phyloP scores from a whole-genome alignment of 2,329 filamentous ascomycete species.

The Trichoderma atroviride region DNA sequence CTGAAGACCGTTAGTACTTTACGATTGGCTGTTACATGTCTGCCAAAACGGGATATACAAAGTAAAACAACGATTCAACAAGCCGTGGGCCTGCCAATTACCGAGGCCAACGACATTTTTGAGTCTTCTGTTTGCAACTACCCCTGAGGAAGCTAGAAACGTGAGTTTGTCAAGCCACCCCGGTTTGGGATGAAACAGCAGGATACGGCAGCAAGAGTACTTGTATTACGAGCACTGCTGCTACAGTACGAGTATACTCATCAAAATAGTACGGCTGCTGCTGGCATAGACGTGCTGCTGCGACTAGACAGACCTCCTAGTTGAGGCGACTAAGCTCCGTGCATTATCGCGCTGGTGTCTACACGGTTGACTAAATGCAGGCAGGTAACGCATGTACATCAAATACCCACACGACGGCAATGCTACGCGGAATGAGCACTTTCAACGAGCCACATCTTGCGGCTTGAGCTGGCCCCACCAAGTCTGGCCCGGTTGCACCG shows the following conservation, averaged over 20 bases:
- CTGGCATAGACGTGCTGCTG: neutral
- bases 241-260: slow-evolving; percentile 1
- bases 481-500: slow-evolving; percentile 25
- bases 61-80: slow-evolving; percentile 18
- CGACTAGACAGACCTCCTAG: neutral
- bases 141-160: slow-evolving; percentile 22
- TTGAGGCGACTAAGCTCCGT: neutral
- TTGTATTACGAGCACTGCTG: neutral
- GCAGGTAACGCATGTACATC: slow-evolving; percentile 17
- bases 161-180: slow-evolving; percentile 25
- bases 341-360: neutral
- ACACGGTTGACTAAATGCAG: neutral
- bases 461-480: slow-evolving; percentile 23
- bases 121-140: slow-evolving; percentile 20
- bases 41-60: neutral
- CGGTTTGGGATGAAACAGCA: slow-evolving; percentile 27
- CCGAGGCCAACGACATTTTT: slow-evolving; percentile 24
- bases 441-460: slow-evolving; percentile 12
- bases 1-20: neutral
- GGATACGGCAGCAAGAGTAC: neutral
- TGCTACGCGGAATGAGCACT: slow-evolving; percentile 21
- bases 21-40: neutral
- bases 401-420: slow-evolving; percentile 7
- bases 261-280: neutral
- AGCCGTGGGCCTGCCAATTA: slow-evolving; percentile 26